These are phyloP conservation scores for Septoria petroselini DNA, from an alignment of 2,329 filamentous ascomycete genomes.

Conservation along the genomic window DNA sequence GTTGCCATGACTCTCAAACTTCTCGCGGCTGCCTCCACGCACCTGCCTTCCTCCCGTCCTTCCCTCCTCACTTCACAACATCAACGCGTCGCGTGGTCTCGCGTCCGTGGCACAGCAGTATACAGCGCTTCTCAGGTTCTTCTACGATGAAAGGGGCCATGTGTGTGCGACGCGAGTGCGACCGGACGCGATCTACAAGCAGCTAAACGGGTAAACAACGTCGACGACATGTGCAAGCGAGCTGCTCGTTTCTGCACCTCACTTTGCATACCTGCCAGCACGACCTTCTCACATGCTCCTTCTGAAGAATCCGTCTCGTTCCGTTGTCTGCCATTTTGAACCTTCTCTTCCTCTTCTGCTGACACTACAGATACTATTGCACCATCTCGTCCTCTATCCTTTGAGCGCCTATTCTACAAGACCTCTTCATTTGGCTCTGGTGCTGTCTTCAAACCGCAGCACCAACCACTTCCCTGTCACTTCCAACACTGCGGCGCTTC, in stretches of 20 bases:
- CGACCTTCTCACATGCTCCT: background rate
- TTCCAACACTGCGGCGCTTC: background rate
- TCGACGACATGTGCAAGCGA: no score
- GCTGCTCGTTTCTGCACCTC: background rate
- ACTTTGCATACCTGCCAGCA: background rate
- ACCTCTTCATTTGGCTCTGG: background rate
- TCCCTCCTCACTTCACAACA: no score
- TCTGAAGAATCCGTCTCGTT: background rate
- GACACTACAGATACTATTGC: background rate
- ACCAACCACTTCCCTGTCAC: background rate
- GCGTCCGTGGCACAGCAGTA: no score
- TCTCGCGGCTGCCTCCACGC: no score
- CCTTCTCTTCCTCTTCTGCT: background rate
- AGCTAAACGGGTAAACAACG: no score
- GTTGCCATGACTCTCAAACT: no score
- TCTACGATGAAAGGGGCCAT: no score
- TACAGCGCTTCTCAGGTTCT: no score
- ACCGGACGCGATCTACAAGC: no score
- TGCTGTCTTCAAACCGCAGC: background rate
- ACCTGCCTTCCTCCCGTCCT: no score
- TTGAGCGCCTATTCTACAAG: conserved; percentile 10
- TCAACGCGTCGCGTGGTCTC: no score
- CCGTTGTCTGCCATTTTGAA: background rate
- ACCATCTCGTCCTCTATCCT: conserved; percentile 5
- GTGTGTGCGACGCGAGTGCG: no score